phyloP scores from a whole-genome alignment of 2,329 filamentous ascomycete species.

The Neofusicoccum sp. region DNA sequence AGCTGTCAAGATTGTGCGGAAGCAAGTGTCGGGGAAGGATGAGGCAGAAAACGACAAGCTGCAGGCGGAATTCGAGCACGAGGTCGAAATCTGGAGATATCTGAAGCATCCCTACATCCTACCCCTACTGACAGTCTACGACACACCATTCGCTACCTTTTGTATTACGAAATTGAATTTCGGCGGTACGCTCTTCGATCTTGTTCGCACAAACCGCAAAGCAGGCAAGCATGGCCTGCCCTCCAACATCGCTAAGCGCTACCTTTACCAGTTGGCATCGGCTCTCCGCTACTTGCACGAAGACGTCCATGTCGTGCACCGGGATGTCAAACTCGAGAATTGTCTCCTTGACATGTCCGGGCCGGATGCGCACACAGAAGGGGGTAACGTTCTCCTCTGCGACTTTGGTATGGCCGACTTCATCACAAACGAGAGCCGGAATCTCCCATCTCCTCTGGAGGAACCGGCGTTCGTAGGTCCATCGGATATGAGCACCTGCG shows the following conservation, averaged over 20 bases:
- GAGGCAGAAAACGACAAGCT: constrained; percentile 64
- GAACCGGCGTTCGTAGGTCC: constrained; percentile 48
- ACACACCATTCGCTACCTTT: constrained; percentile 66
- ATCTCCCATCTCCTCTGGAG: constrained; percentile 47
- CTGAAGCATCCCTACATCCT: constrained; percentile 62
- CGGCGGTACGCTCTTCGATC: constrained; percentile 63
- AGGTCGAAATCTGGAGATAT: constrained; percentile 66
- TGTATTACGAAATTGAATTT: constrained; percentile 65
- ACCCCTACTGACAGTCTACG: constrained; percentile 62
- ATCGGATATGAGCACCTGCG: constrained; percentile 55
- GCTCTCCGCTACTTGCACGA: constrained; percentile 67
- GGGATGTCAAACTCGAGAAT: constrained; percentile 69
- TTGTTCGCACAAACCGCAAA: constrained; percentile 55
- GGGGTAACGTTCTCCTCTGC: constrained; percentile 60
- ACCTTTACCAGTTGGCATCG: constrained; percentile 61
- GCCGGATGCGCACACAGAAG: constrained; percentile 46
- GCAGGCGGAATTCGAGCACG: constrained; percentile 67
- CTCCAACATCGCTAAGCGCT: constrained; percentile 55
- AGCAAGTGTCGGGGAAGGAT: constrained; percentile 53
- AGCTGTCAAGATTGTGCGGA: constrained; percentile 68
- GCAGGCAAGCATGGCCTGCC: constrained; percentile 39
- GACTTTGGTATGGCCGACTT: constrained; percentile 71
- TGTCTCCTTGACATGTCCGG: constrained; percentile 60
- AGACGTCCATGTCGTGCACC: constrained; percentile 64
- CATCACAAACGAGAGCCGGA: constrained; percentile 56